Evolutionary conservation across 352 stramenopile genomes (phyloP).

Genomic region (Phytophthora quininea): DNA sequence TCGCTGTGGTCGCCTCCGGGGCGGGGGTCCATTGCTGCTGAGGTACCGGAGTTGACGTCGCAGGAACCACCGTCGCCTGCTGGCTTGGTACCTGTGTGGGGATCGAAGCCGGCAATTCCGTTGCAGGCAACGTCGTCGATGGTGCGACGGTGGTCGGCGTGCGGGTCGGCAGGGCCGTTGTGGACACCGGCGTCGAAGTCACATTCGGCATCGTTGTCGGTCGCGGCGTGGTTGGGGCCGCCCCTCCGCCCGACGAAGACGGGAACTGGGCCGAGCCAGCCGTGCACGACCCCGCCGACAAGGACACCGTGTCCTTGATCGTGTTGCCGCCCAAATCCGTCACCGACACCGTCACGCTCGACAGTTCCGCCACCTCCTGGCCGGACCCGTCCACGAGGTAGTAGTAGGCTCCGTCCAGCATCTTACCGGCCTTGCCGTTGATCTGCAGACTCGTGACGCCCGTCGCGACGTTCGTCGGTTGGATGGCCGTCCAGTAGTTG

Average conservation of each 20-base stretch:
- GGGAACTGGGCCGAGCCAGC: slow-evolving; percentile 46
- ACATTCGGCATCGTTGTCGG: too few species aligned
- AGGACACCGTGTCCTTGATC: slow-evolving; percentile 50
- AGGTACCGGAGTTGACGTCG: slow-evolving; percentile 1
- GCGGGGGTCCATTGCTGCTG: slow-evolving; percentile 11
- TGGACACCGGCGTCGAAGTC: neutral
- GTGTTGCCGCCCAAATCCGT: slow-evolving; percentile 48
- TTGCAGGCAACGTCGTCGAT: neutral
- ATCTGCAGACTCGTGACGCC: slow-evolving; percentile 39
- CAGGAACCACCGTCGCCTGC: neutral
- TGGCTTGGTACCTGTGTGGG: slow-evolving; percentile 12
- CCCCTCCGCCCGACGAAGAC: slow-evolving; percentile 16
- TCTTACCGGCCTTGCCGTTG: slow-evolving; percentile 54
- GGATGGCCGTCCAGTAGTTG: slow-evolving; percentile 43
- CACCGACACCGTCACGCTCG: slow-evolving; percentile 43
- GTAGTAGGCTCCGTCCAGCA: slow-evolving; percentile 68
- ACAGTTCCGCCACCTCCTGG: slow-evolving; percentile 33
- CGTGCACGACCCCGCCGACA: slow-evolving; percentile 48
- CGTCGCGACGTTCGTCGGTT: slow-evolving; percentile 38
- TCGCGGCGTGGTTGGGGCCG: neutral
- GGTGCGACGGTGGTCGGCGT: slow-evolving; percentile 4
- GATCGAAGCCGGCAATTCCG: neutral
- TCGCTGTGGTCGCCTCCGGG: slow-evolving; percentile 1
- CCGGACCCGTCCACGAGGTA: slow-evolving; percentile 56
- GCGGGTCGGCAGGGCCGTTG: neutral